phyloP scores from a whole-genome alignment of 2,329 filamentous ascomycete genomes.

The Diaporthe amygdali region DNA sequence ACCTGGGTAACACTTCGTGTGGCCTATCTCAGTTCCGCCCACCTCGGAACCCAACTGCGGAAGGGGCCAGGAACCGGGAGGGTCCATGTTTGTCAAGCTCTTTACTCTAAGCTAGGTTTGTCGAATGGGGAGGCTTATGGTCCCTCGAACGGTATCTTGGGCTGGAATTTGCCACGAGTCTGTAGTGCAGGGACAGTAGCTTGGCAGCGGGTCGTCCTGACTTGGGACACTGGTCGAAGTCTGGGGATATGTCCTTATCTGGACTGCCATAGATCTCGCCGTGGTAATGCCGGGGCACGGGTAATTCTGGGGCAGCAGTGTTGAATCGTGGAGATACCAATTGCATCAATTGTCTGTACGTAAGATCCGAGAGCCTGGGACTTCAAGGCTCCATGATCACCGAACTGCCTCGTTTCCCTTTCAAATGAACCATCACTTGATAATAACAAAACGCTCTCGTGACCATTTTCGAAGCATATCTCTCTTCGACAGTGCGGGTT shows the following conservation, averaged over 20 bases:
- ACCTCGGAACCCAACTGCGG: not conserved
- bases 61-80: not conserved
- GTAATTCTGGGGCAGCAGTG: conserved; percentile 6
- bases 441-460: not conserved
- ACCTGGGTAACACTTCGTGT: not conserved
- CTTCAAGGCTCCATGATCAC: not conserved
- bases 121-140: not conserved
- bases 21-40: conserved; percentile 9
- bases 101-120: not conserved
- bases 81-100: conserved; percentile 18
- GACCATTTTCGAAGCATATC: not conserved
- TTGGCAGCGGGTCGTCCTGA: conserved; percentile 2
- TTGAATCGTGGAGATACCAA: conserved; percentile 15
- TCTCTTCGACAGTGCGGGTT: not conserved
- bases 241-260: conserved; percentile 18
- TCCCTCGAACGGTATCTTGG: not conserved
- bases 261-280: conserved; percentile 10
- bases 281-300: conserved; percentile 6
- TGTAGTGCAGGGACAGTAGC: not conserved
- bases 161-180: conserved; percentile 2
- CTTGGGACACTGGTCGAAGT: conserved; percentile 1
- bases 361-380: conserved; percentile 1
- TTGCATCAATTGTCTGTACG: conserved; percentile 12
- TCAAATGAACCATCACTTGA: not conserved
- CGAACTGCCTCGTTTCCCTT: not conserved